phyloP scores from a whole-genome alignment of 1,139 yeast species.

The Saccharomyces pastorianus region DNA sequence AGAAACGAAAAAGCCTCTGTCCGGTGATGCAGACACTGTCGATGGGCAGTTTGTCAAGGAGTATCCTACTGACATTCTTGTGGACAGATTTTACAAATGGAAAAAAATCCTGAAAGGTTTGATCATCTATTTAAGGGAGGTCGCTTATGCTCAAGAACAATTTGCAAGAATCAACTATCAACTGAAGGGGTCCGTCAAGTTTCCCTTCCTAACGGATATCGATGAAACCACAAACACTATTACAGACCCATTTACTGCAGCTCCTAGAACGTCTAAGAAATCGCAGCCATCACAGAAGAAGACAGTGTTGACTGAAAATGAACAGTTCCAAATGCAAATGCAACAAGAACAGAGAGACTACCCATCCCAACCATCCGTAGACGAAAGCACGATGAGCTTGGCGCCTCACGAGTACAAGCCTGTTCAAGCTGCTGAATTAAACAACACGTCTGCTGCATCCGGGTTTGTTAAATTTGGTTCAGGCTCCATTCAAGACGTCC shows the following conservation, averaged over 20 bases:
- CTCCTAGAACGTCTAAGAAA: conserved; percentile 19
- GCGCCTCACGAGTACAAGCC: conserved; percentile 2
- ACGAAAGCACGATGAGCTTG: neutral
- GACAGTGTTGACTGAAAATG: neutral
- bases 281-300: conserved; percentile 17
- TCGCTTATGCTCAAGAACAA: conserved; percentile 59
- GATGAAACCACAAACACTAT: conserved; percentile 28
- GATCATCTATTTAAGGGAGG: conserved; percentile 53
- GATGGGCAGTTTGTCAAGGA: conserved; percentile 27
- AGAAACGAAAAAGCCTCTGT: conserved; percentile 1
- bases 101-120: conserved; percentile 58
- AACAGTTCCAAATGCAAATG: conserved; percentile 13
- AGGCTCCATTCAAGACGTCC: too few species aligned
- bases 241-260: conserved; percentile 28
- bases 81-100: conserved; percentile 59
- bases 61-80: conserved; percentile 35
- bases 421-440: conserved; percentile 10
- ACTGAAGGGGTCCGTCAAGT: conserved; percentile 51
- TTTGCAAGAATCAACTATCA: conserved; percentile 58
- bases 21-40: conserved; percentile 11
- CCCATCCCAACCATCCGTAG: neutral
- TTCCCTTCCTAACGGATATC: conserved; percentile 41
- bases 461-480: too few species aligned
- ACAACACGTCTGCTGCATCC: conserved; percentile 18
- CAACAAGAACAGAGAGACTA: conserved; percentile 2